phyloP scores from a whole-genome alignment of 179 eudicot species.

The Silene coronaria region DNA sequence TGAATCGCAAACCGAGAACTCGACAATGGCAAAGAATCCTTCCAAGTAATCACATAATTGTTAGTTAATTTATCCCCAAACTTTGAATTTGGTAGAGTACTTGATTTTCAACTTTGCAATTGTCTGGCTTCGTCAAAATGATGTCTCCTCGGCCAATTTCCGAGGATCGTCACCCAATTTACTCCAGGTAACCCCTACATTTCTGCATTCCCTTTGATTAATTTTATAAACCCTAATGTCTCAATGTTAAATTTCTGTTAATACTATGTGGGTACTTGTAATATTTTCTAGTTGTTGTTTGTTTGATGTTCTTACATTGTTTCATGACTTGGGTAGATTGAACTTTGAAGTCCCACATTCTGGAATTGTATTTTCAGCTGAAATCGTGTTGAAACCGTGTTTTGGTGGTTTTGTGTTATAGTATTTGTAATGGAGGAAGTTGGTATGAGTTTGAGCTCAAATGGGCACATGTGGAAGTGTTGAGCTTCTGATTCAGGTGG shows the following conservation, averaged over 20 bases:
- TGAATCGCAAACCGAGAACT: background rate
- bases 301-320: constrained; percentile 1
- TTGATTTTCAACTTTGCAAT: background rate
- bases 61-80: background rate
- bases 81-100: background rate
- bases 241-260: background rate
- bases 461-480: background rate
- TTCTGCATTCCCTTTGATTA: background rate
- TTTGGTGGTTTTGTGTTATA: background rate
- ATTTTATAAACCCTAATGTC: constrained; percentile 8
- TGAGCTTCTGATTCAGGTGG: background rate
- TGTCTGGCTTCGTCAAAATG: constrained; percentile 34
- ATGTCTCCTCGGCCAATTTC: constrained; percentile 61
- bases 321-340: constrained; percentile 12
- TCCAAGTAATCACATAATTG: background rate
- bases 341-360: constrained; percentile 5
- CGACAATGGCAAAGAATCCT: background rate
- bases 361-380: background rate
- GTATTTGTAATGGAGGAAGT: background rate
- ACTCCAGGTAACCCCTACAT: constrained; percentile 45
- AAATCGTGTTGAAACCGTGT: background rate
- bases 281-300: background rate
- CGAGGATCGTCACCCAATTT: constrained; percentile 54
- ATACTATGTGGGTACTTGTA: constrained; percentile 16
- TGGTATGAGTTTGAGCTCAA: constrained; percentile 13